These are phyloP conservation scores for Podospora sp. DNA, from an alignment of 495 filamentous ascomycete genomes.

Conservation along the genomic window DNA sequence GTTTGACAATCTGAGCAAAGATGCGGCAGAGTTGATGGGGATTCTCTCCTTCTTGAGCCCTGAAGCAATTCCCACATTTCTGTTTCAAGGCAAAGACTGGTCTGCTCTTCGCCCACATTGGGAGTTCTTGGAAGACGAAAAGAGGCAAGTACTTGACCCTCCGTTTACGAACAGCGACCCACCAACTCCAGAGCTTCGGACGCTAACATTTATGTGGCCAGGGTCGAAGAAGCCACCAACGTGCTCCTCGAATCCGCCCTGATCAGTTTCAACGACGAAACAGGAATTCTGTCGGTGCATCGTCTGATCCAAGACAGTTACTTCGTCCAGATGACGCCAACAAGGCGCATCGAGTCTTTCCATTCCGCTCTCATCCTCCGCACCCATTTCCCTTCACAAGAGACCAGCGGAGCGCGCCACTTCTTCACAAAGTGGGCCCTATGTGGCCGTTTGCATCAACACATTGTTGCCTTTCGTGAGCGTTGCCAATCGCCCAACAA, in stretches of 20 bases:
- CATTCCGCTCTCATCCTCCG: constrained; percentile 10
- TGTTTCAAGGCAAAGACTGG: constrained; percentile 7
- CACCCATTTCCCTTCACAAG: constrained; percentile 9
- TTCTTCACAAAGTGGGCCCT: constrained; percentile 5
- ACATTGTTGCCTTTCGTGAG: constrained; percentile 6
- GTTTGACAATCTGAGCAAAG: constrained; percentile 6
- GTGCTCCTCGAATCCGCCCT: constrained; percentile 4
- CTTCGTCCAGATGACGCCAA: constrained; percentile 2
- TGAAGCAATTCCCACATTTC: constrained; percentile 7
- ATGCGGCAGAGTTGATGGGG: constrained; percentile 7
- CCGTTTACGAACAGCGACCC: neutral
- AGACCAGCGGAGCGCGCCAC: constrained; percentile 1
- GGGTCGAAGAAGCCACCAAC: constrained; percentile 6
- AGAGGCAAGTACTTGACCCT: constrained; percentile 6
- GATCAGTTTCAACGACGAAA: neutral
- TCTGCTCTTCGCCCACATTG: neutral
- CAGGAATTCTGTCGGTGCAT: constrained; percentile 8
- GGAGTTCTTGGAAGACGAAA: constrained; percentile 5
- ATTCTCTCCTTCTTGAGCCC: constrained; percentile 5
- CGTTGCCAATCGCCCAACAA: constrained; percentile 9
- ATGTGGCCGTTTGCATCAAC: constrained; percentile 12
- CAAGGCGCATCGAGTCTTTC: neutral
- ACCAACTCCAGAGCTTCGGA: neutral
- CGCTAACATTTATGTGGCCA: neutral
- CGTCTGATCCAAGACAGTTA: constrained; percentile 10